Evolutionary conservation across 2,329 filamentous ascomycete species (phyloP), one percentile per base, ranked within the genome.

Genomic region (Colletotrichum chlorophyti): DNA sequence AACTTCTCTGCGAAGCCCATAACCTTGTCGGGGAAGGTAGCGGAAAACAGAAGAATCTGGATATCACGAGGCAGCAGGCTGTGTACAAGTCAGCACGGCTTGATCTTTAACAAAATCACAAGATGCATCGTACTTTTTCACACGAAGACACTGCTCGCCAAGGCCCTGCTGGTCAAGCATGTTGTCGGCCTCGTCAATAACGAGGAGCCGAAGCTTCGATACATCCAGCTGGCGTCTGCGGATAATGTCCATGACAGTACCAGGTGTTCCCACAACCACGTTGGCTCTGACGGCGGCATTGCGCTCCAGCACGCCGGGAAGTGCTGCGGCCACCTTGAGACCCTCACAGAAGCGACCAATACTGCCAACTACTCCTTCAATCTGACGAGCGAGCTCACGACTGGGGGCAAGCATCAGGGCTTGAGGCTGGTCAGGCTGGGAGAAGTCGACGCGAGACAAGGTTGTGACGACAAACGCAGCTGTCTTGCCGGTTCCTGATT

Each of bases 401-500:
- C 91, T 97, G 1, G 95, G 95, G 3, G 94, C 95, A 27, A 99
- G 85, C 29, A 93, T 89, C 37, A 99, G 78, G 12, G 93, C 93
- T 77, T 99, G 95, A 2, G 94, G 93, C 64, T 84, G 81, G 24
- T 85, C 77, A 17, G 87, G 82, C 63, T 84, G 82, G 48, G 70
- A 79, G 58, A 93, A 84, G 69, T 99, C 92, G 70, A 98, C 77
- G 63, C 95, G 91, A 58, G 91, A 91, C 35, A 99, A 83, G 60
- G 96, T 90, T 61, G 96, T 96, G 62, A 97, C 88, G 41, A 95
- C 91, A 73, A 99, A 99, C 19, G 95, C 95, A 17, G 93, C 95
- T 0, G 95, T 99, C 81, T 99, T 99, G 70, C 95, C 95, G 17
- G 95, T 99, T 66, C 95, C 95, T 2, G 95, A 99, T 75, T 99